Evolutionary conservation across 169 alveolate species (phyloP), one percentile per base, ranked within the genome.

Genomic region (Condylostoma magnum): DNA sequence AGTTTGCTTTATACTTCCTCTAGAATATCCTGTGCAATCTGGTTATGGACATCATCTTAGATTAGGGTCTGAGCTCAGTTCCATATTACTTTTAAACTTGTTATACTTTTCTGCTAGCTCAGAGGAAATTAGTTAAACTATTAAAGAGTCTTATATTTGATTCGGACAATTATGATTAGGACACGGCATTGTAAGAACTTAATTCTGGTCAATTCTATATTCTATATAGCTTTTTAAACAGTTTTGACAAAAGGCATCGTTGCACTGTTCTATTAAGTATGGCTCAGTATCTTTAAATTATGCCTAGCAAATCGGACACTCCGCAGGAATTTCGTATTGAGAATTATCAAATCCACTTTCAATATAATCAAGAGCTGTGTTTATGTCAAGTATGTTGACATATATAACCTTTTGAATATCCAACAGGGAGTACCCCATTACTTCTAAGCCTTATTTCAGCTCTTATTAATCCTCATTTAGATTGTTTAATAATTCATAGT

Each of bases 21-120:
- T 51, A 25, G 44, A 76, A 28, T 66, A 75, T n/a, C 82, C 68
- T 65, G 63, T 68, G 38, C 82, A 75, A 36, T 75, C 69, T 12
- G 82, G 77, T 25, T 36, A 18, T 25, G 82, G 82, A 37, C 82
- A 75, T 25, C 47, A 65, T 31, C 38, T 20, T 44, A 51, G 31
- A 30, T 51, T 65, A 38, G 76, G 77, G 31, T 75, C 38, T 8
- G 27, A 12, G 8, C 25, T 20, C 22, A 75, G 25, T 50, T 53
- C 56, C 12, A 8, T 20, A 25, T 22, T 66, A 5, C 27, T 27
- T 38, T 52, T 37, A 18, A 51, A 75, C 38, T 34, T 63, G 22
- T 75, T 28, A 46, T 65, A 75, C 44, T 75, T 75, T 20, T 52
- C 20, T 1, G 38, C 4, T 15, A 50, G 44, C n/a, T 57, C 50